Conservation (phyloP, 2,329 filamentous ascomycete genomes). For the Phialocephala subalpina region DNA sequence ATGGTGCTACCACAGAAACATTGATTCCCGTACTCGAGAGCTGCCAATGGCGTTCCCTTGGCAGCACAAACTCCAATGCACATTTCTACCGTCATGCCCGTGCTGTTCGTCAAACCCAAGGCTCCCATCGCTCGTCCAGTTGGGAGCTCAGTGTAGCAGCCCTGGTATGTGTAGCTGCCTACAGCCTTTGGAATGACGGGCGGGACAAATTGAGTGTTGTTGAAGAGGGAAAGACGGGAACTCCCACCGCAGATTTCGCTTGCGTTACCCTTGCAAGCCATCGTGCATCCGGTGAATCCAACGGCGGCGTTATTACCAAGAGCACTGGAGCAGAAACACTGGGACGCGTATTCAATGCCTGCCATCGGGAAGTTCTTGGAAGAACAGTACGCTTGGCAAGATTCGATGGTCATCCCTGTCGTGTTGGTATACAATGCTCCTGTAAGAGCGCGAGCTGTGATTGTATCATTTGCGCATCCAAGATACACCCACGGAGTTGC, state of each 20-base stretch:
- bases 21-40: constrained; percentile 45
- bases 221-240: constrained; percentile 34
- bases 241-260: constrained; percentile 42
- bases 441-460: constrained; percentile 18
- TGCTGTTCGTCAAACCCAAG: constrained; percentile 13
- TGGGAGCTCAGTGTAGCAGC: constrained; percentile 26
- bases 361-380: constrained; percentile 15
- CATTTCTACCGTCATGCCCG: constrained; percentile 34
- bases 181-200: constrained; percentile 8
- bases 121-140: constrained; percentile 21
- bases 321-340: constrained; percentile 43
- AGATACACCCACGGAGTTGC: constrained; percentile 17
- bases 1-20: constrained; percentile 39
- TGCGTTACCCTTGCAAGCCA: constrained; percentile 34
- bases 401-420: constrained; percentile 19
- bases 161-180: constrained; percentile 22
- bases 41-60: constrained; percentile 38
- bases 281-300: constrained; percentile 23
- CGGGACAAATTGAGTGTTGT: constrained; percentile 14
- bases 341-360: constrained; percentile 25
- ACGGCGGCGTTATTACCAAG: constrained; percentile 14
- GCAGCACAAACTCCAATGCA: constrained; percentile 44
- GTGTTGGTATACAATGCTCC: constrained; percentile 24
- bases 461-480: constrained; percentile 24
- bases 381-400: constrained; percentile 20